These are phyloP conservation scores for Hibiscus trionum DNA, from an alignment of 345 rosid species.

Conservation along the genomic window DNA sequence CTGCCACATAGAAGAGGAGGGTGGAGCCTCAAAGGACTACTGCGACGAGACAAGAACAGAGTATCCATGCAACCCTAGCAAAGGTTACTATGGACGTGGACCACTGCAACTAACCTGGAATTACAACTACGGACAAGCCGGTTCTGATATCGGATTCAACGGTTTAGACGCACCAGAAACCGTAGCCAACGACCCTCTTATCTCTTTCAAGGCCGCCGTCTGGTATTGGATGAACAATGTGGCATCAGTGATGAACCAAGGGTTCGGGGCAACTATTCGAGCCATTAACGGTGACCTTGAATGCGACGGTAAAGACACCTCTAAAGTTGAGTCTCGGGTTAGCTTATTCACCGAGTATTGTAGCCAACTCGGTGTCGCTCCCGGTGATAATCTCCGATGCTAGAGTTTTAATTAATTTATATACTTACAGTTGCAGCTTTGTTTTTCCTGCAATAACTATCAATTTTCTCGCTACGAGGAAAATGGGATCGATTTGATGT, in stretches of 20 bases:
- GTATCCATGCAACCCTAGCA: constrained; percentile 30
- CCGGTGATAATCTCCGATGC: constrained; percentile 32
- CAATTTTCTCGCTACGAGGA: not conserved
- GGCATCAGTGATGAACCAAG: not conserved
- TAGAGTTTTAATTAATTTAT: constrained; percentile 8
- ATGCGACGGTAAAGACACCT: constrained; percentile 30
- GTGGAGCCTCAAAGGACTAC: constrained; percentile 18
- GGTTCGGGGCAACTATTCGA: constrained; percentile 9
- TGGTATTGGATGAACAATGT: constrained; percentile 10
- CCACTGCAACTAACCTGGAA: constrained; percentile 53
- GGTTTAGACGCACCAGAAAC: constrained; percentile 24
- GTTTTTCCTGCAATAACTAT: not conserved
- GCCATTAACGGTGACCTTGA: constrained; percentile 48
- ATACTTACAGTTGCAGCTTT: not conserved
- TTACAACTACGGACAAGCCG: constrained; percentile 47
- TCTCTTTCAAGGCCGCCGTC: not conserved
- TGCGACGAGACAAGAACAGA: constrained; percentile 18
- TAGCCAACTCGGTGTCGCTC: constrained; percentile 31
- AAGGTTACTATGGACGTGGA: constrained; percentile 49
- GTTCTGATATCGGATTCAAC: constrained; percentile 25
- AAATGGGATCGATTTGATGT: not conserved
- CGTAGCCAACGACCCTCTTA: constrained; percentile 4
- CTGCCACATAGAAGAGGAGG: constrained; percentile 23
- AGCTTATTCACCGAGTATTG: constrained; percentile 36
- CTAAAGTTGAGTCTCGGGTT: constrained; percentile 33